These are phyloP conservation scores for Pyricularia sp. DNA, from an alignment of 2,329 filamentous ascomycete genomes.

Conservation along the genomic window DNA sequence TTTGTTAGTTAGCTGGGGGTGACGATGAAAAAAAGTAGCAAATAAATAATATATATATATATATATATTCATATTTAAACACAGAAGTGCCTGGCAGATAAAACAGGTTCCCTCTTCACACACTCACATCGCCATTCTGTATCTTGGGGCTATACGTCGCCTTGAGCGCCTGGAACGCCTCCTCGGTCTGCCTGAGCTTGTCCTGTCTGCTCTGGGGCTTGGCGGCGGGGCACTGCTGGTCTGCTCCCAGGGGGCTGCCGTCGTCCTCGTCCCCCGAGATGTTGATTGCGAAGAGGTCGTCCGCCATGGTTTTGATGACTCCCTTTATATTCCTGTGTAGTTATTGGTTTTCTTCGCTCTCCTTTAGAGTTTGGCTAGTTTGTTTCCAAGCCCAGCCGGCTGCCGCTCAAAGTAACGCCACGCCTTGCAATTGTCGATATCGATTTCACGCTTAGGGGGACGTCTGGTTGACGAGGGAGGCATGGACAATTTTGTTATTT, in stretches of 20 bases:
- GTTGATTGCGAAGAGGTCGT: constrained; percentile 1
- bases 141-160: constrained; percentile 35
- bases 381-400: no score
- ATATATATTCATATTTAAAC: no score
- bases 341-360: neutral
- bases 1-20: neutral
- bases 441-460: neutral
- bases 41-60: no score
- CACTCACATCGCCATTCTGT: constrained; percentile 44
- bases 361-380: neutral
- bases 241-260: neutral
- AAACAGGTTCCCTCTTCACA: no score
- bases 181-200: constrained; percentile 34
- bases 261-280: constrained; percentile 3
- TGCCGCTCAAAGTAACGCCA: no score
- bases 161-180: constrained; percentile 37
- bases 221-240: neutral
- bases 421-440: neutral
- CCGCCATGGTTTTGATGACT: neutral
- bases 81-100: no score
- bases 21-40: neutral
- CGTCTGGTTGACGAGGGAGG: neutral
- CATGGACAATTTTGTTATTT: neutral
- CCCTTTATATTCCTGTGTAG: neutral
- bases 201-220: constrained; percentile 8